A percentile compares a stretch with the other conserved stretches of the same genome.
These are phyloP conservation scores for Paramecium pentaurelia DNA, from an alignment of 73 alveolate genomes.

Conservation along the genomic window DNA sequence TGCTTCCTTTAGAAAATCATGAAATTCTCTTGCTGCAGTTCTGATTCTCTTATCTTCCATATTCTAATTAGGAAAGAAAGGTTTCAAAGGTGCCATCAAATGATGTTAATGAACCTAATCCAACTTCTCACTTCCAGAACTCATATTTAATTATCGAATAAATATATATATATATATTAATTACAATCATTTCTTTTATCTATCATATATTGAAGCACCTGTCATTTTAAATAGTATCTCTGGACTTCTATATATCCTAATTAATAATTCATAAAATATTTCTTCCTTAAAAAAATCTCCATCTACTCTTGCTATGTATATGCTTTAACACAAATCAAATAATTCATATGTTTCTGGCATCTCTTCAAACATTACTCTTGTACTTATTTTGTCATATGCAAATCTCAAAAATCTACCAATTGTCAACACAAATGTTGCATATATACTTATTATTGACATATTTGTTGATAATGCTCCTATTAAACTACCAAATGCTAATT, in stretches of 20 bases:
- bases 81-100: background rate
- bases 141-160: background rate
- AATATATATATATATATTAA: background rate
- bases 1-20: constrained; percentile 24
- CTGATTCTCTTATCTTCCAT: constrained; percentile 20
- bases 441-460: constrained; percentile 70
- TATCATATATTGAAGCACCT: constrained; percentile 58
- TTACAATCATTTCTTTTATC: background rate
- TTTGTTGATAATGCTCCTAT: constrained; percentile 45
- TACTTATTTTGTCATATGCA: constrained; percentile 63
- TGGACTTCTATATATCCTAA: constrained; percentile 68
- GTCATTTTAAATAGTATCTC: constrained; percentile 70
- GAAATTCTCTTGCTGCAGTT: constrained; percentile 6
- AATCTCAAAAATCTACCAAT: constrained; percentile 70
- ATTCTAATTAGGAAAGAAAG: constrained; percentile 13
- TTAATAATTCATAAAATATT: constrained; percentile 66
- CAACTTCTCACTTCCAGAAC: background rate
- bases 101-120: constrained; percentile 40
- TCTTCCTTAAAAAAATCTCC: constrained; percentile 67
- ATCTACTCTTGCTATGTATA: constrained; percentile 68
- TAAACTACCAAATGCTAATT: constrained; percentile 41
- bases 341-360: constrained; percentile 69
- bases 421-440: constrained; percentile 69
- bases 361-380: constrained; percentile 71
- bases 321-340: constrained; percentile 71